These are phyloP conservation scores for Candida koratica DNA, from an alignment of 805 yeast species.

Conservation along the genomic window DNA sequence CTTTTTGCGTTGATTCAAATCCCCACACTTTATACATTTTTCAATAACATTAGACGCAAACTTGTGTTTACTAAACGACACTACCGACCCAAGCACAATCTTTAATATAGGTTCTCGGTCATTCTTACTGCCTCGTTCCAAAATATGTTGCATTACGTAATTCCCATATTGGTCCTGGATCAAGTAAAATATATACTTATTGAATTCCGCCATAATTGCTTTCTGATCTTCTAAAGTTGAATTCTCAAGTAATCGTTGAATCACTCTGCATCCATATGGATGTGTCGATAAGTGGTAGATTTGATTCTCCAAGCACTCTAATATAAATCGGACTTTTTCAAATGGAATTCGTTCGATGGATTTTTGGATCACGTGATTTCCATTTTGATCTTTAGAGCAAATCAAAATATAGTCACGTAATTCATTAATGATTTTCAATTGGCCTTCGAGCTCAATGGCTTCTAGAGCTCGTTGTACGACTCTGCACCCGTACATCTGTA, in stretches of 20 bases:
- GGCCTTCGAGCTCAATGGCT: conserved; percentile 59
- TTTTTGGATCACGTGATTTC: conserved; percentile 96
- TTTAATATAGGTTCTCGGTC: conserved; percentile 62
- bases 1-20: conserved; percentile 53
- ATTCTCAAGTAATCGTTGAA: conserved; percentile 85
- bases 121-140: conserved; percentile 69
- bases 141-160: conserved; percentile 93
- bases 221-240: conserved; percentile 63
- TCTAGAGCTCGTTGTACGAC: conserved; percentile 94
- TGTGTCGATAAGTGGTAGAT: conserved; percentile 88
- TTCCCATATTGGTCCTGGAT: conserved; percentile 97
- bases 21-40: conserved; percentile 78
- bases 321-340: conserved; percentile 62
- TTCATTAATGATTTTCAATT: conserved; percentile 66
- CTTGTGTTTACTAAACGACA: conserved; percentile 88
- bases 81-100: conserved; percentile 67
- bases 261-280: conserved; percentile 96
- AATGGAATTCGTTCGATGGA: conserved; percentile 85
- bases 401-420: conserved; percentile 59
- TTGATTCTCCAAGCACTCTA: conserved; percentile 63
- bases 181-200: conserved; percentile 64
- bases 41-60: conserved; percentile 98
- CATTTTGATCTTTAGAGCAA: conserved; percentile 84
- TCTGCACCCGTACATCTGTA: conserved; percentile 97
- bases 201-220: conserved; percentile 65